phyloP scores from a whole-genome alignment of 2,329 filamentous ascomycete genomes.

The Verticillium tricorpus region DNA sequence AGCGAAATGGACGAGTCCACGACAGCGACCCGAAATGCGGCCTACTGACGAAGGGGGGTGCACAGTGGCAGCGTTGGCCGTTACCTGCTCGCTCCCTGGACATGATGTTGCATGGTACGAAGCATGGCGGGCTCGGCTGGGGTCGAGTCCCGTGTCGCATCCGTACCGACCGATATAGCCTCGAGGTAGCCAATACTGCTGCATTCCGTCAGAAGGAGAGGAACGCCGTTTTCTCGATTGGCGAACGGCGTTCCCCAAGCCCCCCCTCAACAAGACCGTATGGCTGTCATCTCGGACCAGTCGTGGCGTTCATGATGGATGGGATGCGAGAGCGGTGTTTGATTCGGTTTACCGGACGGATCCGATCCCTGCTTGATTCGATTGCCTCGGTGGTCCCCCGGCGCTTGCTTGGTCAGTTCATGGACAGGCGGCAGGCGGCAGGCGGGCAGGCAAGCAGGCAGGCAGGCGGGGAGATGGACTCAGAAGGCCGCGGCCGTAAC shows the following conservation, averaged over 20 bases:
- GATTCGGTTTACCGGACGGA: neutral
- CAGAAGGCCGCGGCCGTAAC: neutral
- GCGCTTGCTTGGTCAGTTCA: neutral
- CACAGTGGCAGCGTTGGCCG: neutral
- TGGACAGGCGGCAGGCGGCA: neutral
- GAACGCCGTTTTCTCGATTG: neutral
- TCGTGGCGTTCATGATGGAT: neutral
- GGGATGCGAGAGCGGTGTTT: neutral
- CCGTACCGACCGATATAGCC: neutral
- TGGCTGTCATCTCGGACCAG: neutral
- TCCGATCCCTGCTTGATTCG: neutral
- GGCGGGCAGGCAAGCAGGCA: neutral
- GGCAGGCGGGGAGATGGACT: neutral
- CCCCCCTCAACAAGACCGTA: neutral
- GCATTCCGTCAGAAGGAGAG: neutral
- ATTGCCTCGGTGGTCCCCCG: neutral
- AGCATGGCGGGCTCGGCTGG: neutral
- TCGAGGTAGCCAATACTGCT: neutral
- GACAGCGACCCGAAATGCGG: slow-evolving; percentile 9
- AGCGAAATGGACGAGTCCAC: slow-evolving; percentile 1
- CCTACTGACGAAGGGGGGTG: slow-evolving; percentile 2
- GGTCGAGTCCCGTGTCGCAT: neutral
- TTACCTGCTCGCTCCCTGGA: slow-evolving; percentile 2
- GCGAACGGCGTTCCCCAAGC: neutral
- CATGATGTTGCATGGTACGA: neutral